phyloP scores from a whole-genome alignment of 1,284 basidiomycete genomes.

The Ganoderma lingzhi region DNA sequence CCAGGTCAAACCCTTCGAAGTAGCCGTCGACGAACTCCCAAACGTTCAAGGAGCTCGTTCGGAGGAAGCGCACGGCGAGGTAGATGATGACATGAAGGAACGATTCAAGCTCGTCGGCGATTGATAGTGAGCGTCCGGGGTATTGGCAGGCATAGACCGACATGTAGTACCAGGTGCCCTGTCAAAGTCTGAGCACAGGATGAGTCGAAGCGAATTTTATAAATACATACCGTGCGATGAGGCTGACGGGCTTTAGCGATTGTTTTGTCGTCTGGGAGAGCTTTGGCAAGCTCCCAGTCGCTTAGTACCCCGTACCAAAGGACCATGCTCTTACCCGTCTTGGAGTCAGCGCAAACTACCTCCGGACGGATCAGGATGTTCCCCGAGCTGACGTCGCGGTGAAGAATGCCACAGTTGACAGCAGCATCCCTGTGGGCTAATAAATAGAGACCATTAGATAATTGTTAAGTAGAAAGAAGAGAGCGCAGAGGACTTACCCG shows the following conservation, averaged over 20 bases:
- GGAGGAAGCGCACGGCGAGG: slow-evolving; percentile 16
- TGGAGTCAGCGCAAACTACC: neutral
- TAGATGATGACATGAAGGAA: slow-evolving; percentile 25
- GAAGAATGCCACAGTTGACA: neutral
- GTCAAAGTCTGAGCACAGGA: neutral
- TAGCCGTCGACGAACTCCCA: slow-evolving; percentile 9
- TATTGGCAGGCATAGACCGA: slow-evolving; percentile 9
- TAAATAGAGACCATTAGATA: neutral
- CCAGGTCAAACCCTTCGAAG: neutral
- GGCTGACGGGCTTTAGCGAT: slow-evolving; percentile 1
- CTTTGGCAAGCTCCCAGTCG: slow-evolving; percentile 25
- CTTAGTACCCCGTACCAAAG: slow-evolving; percentile 15
- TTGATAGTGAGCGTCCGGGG: neutral
- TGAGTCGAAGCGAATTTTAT: neutral
- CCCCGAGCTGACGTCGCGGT: neutral
- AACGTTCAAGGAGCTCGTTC: neutral
- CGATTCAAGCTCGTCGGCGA: slow-evolving; percentile 24
- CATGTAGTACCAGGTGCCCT: slow-evolving; percentile 30
- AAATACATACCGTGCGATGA: slow-evolving; percentile 14
- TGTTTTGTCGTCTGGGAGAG: neutral
- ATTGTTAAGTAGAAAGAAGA: neutral
- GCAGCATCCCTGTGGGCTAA: slow-evolving; percentile 9
- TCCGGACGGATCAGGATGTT: slow-evolving; percentile 20
- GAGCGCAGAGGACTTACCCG: neutral
- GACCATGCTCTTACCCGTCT: neutral